Base-by-base conservation (phyloP, 2,329 filamentous ascomycete species). In the Beauveria caledonica region DNA sequence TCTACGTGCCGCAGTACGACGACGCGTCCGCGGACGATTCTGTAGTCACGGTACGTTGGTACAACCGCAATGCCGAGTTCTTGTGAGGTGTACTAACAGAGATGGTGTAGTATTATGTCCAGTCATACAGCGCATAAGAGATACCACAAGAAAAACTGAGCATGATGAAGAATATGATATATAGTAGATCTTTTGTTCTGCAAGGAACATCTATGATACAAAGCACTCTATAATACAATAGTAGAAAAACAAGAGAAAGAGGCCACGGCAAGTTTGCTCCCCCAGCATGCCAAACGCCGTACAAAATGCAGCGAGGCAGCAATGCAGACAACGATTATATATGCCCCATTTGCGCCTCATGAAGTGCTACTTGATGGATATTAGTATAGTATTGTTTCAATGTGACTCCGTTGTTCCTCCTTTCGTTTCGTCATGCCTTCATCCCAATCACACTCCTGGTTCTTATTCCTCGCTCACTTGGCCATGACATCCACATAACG, bases 401-500 rank as follows among this genome's bases (percentile, higher is more conserved):
- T 39, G 6, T 46, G 6, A 3, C 15, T 40, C 17, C 29, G n/a
- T 61, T 21, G 11, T 42, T 52, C 33, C 27, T 50, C 45, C 44
- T 21, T 52, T 49, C 60, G 19, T 62, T 57, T 36, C 60, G 19
- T 58, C 60, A 53, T 58, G 21, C 36, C 33, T 50, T 49, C 21
- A 8, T 55, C 17, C 27, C 13, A 45, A 10, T 42, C 9, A 29
- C 21, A 11, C 13, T 51, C n/a, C 3, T 10, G 5, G 3, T 9
- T 29, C 19, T 50, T 1, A 8, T 19, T 29, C 21, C 9, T 15
- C n/a, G n/a, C 8, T 48, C 74, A 82, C 69, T 90, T 87, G 10
- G 88, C 89, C 92, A 97, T 97, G 62, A 99, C 91, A 80, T 99
- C 94, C 33, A 99, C 87, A 78, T 99, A 99, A 29, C 92, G 80